Conservation (phyloP, 192 early-diverging fungal genomes). For the Rhizoclosmatium globosum region DNA sequence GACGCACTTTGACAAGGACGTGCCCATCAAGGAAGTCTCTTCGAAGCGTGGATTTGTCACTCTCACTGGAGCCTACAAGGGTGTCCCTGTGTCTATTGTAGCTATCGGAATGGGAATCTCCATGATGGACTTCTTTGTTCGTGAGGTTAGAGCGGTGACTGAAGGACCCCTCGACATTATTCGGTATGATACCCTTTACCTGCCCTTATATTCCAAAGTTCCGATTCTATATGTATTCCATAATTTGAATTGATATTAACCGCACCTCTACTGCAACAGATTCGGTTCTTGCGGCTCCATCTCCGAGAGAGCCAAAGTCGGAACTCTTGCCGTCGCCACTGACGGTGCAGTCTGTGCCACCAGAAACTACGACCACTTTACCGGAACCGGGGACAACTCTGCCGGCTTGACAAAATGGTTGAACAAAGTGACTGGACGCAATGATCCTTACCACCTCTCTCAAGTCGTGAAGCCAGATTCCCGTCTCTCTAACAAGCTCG, state of each 20-base stretch:
- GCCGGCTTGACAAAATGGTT: too few relatives aligned
- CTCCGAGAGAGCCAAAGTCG: slow-evolving; percentile 52
- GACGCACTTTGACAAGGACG: too few relatives aligned
- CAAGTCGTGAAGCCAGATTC: slow-evolving; percentile 66
- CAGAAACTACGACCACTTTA: slow-evolving; percentile 82
- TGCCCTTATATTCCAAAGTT: too few relatives aligned
- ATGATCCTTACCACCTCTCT: slow-evolving; percentile 73
- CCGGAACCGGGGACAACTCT: slow-evolving; percentile 6
- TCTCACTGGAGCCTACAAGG: too few relatives aligned
- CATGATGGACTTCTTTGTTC: too few relatives aligned
- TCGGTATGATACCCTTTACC: slow-evolving; percentile 44
- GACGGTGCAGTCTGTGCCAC: slow-evolving; percentile 67
- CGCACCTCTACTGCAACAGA: slow-evolving; percentile 21
- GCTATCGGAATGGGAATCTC: too few relatives aligned
- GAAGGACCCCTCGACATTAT: slow-evolving; percentile 81
- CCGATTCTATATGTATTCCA: too few relatives aligned
- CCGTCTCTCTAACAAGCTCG: slow-evolving; percentile 54
- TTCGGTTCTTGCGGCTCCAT: slow-evolving; percentile 90
- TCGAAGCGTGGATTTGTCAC: too few relatives aligned
- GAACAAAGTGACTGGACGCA: too few relatives aligned
- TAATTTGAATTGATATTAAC: neutral
- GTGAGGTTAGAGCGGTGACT: too few relatives aligned
- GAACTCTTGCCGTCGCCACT: slow-evolving; percentile 75
- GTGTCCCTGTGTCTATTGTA: too few relatives aligned
- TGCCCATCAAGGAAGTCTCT: too few relatives aligned